Conservation (phyloP, 164 flowering plant genomes). For the Santalum album region DNA sequence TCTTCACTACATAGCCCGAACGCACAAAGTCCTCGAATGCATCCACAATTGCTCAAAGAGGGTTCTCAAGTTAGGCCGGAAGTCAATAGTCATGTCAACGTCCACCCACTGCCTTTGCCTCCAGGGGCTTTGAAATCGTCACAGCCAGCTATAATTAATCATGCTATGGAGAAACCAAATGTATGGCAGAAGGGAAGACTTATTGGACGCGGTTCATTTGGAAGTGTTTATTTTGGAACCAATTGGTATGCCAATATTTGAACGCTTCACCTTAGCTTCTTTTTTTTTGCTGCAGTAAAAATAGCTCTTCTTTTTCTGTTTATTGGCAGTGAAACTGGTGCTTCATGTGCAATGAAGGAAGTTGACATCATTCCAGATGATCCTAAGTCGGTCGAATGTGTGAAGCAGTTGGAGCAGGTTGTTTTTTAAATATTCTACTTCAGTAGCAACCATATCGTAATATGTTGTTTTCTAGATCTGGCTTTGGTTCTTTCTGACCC, state of each 20-base stretch:
- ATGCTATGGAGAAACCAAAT: neutral
- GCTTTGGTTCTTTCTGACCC: neutral
- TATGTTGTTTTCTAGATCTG: neutral
- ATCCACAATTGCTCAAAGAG: neutral
- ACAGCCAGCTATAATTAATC: neutral
- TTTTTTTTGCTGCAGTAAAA: neutral
- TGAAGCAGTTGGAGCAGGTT: conserved; percentile 6
- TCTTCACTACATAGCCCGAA: neutral
- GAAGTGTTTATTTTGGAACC: conserved; percentile 1
- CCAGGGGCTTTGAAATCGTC: neutral
- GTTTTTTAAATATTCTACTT: neutral
- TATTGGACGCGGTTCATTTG: conserved; percentile 4
- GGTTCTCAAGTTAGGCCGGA: neutral
- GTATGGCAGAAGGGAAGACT: conserved; percentile 1
- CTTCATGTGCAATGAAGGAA: conserved; percentile 4
- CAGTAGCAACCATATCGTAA: neutral
- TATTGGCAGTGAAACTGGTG: neutral
- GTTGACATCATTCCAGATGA: neutral
- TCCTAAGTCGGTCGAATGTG: neutral
- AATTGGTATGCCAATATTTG: neutral
- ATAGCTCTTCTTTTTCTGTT: neutral
- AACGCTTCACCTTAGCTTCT: neutral
- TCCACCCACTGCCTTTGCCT: neutral
- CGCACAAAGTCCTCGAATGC: neutral
- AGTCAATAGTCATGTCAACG: neutral